Evolutionary conservation across 306 rosid species (phyloP), one percentile per base, ranked within the genome.

Genomic region (Vigna radiata): DNA sequence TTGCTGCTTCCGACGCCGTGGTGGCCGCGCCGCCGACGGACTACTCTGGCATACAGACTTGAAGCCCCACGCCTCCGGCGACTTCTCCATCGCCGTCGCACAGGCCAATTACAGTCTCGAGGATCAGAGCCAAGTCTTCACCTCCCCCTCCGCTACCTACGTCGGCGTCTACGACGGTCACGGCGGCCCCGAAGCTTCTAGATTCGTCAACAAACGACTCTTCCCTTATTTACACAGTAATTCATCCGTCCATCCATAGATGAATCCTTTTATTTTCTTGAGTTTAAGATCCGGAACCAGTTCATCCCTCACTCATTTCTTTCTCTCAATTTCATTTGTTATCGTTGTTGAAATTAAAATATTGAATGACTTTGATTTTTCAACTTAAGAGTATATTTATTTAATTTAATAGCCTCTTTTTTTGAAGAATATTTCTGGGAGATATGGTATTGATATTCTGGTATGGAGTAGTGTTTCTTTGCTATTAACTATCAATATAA

Each of bases 101-200:
- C 99, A 95, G 67, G 99, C 99, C 36, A 95, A 95, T 85, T 87
- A 85, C 62, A 82, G 64, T 17, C 92, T 95, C 13, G 99, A 95
- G 76, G 99, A 95, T 86, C 99, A 95, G 88, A 91, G 97, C 41
- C 99, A 92, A 84, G 96, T 95, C 18, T 91, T 88, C 12, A 86
- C 97, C 43, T 90, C 97, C 1, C 93, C 99, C 7, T 87, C 89
- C 7, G 96, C 94, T 50, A 90, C 97, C 15, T 95, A 86, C 55
- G 84, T 95, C 54, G 99, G 99, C 16, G 97, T 95, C 19, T 95
- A 86, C 25, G 99, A 95, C 69, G 99, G 99, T 59, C 99, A 95
- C 39, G 99, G 99, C 41, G 99, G 99, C 0, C 97, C 98, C 1
- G 93, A 95, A 85, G 99, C 99, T 85, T 90, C 99, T 59, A 78